These are phyloP conservation scores for Stylonectria norvegica DNA, from an alignment of 2,329 filamentous ascomycete species.

Conservation along the genomic window DNA sequence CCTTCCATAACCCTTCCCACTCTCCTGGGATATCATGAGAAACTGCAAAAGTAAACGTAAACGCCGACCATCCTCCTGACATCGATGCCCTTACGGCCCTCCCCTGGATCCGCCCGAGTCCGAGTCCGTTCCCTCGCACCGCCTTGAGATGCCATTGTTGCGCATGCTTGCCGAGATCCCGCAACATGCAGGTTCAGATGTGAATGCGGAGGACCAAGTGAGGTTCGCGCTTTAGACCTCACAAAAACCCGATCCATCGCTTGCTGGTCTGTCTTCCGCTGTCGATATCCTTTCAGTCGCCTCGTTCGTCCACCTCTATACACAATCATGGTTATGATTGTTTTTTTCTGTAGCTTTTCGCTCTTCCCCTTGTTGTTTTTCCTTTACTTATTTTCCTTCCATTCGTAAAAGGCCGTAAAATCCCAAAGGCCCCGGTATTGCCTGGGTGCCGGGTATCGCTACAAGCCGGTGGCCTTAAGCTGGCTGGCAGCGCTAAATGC, in stretches of 20 bases:
- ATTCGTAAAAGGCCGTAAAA: slow-evolving; percentile 14
- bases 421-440: too few species aligned
- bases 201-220: too few species aligned
- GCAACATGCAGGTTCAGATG: too few species aligned
- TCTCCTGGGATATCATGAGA: slow-evolving; percentile 28
- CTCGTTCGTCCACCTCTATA: slow-evolving; percentile 6
- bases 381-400: too few species aligned
- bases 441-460: too few species aligned
- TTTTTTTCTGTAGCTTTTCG: slow-evolving; percentile 19
- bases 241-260: too few species aligned
- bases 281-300: slow-evolving; percentile 4
- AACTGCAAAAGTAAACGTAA: slow-evolving; percentile 8
- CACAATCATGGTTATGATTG: slow-evolving; percentile 13
- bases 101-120: too few species aligned
- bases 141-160: neutral
- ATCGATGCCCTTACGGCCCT: slow-evolving; percentile 12
- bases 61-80: slow-evolving; percentile 23
- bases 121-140: slow-evolving; percentile 14
- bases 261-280: slow-evolving; percentile 8
- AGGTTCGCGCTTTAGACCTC: too few species aligned
- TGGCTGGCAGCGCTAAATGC: too few species aligned
- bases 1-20: slow-evolving; percentile 22
- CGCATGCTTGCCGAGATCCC: neutral
- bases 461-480: too few species aligned
- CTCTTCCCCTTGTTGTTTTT: too few species aligned